Evolutionary conservation across 2,329 filamentous ascomycete genomes (phyloP), one percentile per base, ranked within the genome.

Genomic region (Pyrenochaeta sp.): DNA sequence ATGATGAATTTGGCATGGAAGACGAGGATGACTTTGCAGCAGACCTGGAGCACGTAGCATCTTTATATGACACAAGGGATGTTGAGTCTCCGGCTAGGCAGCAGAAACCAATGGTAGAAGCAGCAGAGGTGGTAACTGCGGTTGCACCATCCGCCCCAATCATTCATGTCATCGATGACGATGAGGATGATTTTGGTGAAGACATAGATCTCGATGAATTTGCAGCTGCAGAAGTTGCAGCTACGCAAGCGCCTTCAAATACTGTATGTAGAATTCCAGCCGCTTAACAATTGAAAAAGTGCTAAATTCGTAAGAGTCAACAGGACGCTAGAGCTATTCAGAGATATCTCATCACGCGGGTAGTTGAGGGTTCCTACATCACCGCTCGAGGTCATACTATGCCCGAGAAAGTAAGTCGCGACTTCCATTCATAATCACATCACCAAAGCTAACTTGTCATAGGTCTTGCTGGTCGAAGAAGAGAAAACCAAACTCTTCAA

Each of bases 381-480:
- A 83, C 86, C 68, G 77, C 81, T 15, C 80, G 78, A 54, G 85
- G 87, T 30, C 77, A 81, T 53, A 71, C 75, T 35, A 78, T 77
- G 36, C 77, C 77, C 29, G 88, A 96, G 71, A 92, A 94, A 82
- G 90, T 92, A 73, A 23, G 53, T 20, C n/a, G n/a, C n/a, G n/a
- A n/a, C n/a, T n/a, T n/a, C n/a, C n/a, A n/a, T n/a, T n/a, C n/a
- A n/a, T n/a, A n/a, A n/a, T n/a, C n/a, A n/a, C n/a, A n/a, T n/a
- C 7, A 9, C n/a, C 7, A 5, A 20, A 38, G 31, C 61, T 72
- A 39, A 71, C 37, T n/a, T n/a, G 15, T 35, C 36, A 3, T 51
- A 95, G 88, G 81, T 95, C 30, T 76, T 99, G 3, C 73, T 89
- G n/a, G 88, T 96, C 18, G 85, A 92, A 71, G 85, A 88, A 37